Conservation (phyloP, 2,329 filamentous ascomycete genomes). For the Thermothelomyces thermophilus region DNA sequence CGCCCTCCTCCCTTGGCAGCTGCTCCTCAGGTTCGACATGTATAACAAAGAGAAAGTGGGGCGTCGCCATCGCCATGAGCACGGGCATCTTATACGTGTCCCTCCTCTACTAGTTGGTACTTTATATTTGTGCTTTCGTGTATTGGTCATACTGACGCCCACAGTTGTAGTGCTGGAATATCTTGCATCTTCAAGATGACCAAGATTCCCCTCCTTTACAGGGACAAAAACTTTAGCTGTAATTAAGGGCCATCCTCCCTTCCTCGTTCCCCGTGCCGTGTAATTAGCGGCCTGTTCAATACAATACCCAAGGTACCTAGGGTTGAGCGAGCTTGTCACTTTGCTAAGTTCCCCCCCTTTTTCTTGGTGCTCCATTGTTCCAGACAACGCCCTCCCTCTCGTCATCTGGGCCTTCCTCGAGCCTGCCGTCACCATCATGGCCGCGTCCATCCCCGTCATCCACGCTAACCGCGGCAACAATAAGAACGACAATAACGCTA, state of each 20-base stretch:
- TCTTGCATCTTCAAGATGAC: constrained; percentile 27
- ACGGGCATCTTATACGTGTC: constrained; percentile 28
- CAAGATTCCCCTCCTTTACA: constrained; percentile 8
- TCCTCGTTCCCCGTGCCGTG: too few relatives aligned
- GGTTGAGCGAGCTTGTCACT: too few relatives aligned
- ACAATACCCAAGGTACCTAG: too few relatives aligned
- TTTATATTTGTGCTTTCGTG: too few relatives aligned
- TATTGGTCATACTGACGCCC: not conserved
- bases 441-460: constrained; percentile 17
- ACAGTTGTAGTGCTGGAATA: constrained; percentile 25
- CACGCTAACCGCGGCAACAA: not conserved
- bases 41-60: constrained; percentile 30
- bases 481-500: not conserved
- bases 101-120: not conserved
- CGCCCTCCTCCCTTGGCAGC: constrained; percentile 28
- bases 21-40: constrained; percentile 31
- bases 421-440: constrained; percentile 18
- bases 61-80: constrained; percentile 32
- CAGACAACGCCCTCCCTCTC: constrained; percentile 20
- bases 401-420: constrained; percentile 20
- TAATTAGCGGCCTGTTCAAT: too few relatives aligned
- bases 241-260: too few relatives aligned
- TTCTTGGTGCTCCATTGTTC: not conserved
- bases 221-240: constrained; percentile 20
- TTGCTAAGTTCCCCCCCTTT: too few relatives aligned